A percentile compares a stretch with the other conserved stretches of the same genome.
Evolutionary conservation across 768 basidiomycete genomes (phyloP).

Genomic region (Russula olivacea): DNA sequence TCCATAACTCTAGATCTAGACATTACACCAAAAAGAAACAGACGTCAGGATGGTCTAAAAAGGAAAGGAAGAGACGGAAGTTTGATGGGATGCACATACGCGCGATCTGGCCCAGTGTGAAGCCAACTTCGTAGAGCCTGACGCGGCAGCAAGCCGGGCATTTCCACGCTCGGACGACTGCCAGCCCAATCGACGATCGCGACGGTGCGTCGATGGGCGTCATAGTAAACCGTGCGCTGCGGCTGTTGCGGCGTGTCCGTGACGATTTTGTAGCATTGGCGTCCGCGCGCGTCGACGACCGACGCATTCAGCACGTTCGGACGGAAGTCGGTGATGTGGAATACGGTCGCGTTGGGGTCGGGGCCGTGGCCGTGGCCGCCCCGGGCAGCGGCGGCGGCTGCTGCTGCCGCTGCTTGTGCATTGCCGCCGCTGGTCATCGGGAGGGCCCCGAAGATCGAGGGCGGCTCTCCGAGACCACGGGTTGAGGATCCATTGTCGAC

Average conservation of each 20-base stretch:
- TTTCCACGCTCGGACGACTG: slow-evolving; percentile 14
- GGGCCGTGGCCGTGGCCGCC: not conserved
- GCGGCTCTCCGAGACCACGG: not conserved
- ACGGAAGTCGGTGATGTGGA: slow-evolving; percentile 19
- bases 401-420: not conserved
- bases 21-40: not conserved
- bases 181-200: slow-evolving; percentile 23
- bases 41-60: not conserved
- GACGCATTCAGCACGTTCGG: slow-evolving; percentile 25
- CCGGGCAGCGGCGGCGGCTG: not conserved
- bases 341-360: slow-evolving; percentile 1
- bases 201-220: slow-evolving; percentile 20
- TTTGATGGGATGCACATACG: slow-evolving; percentile 6
- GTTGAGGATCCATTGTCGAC: slow-evolving; percentile 6
- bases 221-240: slow-evolving; percentile 17
- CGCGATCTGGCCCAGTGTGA: slow-evolving; percentile 12
- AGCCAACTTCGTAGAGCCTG: slow-evolving; percentile 23
- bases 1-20: slow-evolving; percentile 23
- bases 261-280: slow-evolving; percentile 14
- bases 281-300: slow-evolving; percentile 21
- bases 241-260: slow-evolving; percentile 19
- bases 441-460: slow-evolving; percentile 25
- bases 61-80: not conserved
- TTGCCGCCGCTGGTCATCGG: not conserved
- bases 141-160: slow-evolving; percentile 22